Base-by-base conservation (phyloP, 2,329 filamentous ascomycete genomes). In the Venturia carpophila region DNA sequence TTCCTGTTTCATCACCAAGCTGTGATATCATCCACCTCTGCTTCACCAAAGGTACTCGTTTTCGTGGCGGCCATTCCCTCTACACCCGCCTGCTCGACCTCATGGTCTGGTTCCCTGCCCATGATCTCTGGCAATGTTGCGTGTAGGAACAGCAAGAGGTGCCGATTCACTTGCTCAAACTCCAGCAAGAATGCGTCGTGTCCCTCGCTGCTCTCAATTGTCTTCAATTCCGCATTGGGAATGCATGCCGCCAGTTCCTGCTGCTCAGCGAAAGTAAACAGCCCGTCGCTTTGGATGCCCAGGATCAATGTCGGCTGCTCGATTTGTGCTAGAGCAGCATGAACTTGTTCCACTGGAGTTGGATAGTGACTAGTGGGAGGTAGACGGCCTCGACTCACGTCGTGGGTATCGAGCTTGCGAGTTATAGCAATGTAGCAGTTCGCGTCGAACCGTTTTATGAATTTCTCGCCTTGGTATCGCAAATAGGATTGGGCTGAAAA, bases 381-480 rank as follows among this genome's bases (percentile, higher is more conserved):
- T 69, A 24, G 75, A 5, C 93, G 88, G 73, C 87, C 85, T 52
- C 92, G 85, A 17, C 92, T 95, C 34, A 99, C 86, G 74, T 99
- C 94, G 76, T 99, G 94, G 0, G 94, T 97, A 74, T 99, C 94
- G 19, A 99, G 84, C 77, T 99, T 99, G 71, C 94, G 89, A 5
- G 94, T 97, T 76, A 99, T 97, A 69, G 94, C 92, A 70, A 99
- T 97, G 79, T 99, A 99, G 79, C 94, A 99, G 76, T 99, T 99
- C 71, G 92, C 91, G 76, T 99, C 94, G 75, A 97, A 99, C 11
- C 94, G 89, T 75, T 90, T 92, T 71, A 97, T 94, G 71, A 99
- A 99, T 76, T 99, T 99, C 71, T 88, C 85, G 65, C 92, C 93
- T 77, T 99, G 94, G 76, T 99, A 99, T 24, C 94, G 89, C 55